Base-by-base conservation (phyloP, 2,329 filamentous ascomycete genomes). In the Epichloe typhina region DNA sequence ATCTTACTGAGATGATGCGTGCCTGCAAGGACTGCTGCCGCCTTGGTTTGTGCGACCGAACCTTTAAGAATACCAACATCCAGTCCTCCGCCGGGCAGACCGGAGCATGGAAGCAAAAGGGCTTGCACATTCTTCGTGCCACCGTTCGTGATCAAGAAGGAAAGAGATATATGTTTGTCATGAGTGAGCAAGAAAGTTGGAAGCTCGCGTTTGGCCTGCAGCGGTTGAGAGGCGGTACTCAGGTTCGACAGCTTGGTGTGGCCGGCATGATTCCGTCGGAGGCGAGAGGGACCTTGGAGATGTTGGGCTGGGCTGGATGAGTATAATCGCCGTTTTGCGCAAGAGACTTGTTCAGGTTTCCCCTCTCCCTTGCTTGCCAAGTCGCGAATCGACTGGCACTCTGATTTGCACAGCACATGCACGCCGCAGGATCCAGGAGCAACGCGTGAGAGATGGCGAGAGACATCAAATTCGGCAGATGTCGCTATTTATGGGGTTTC, bases 121-220 rank as follows among this genome's bases (percentile, higher is more conserved):
- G 77, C 48, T 63, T 82, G 49, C 82, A 85, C 61, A 64, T 86
- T 9, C 65, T 86, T 51, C 75, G 82, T 47, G 82, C 80, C 21
- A 82, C 75, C 13, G 72, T 84, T 52, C 70, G 79, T 50, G 82
- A 86, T 59, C 78, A 82, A 56, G 81, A 84, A 53, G 79, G 79
- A 42, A 83, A 82, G 66, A 73, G 80, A 37, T 84, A 79, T 59
- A 64, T 85, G 37, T 84, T 85, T 60, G 73, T 85, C 9, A 66
- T 85, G 36, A 70, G 73, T 40, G 80, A 84, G 60, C 74, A 79
- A 54, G 82, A 86, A 62, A 75, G 74, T 31, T 85, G 82, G 82
- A 86, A 86, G 72, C 69, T 86, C 23, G 72, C 79, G 1, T 69
- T 77, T 37, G 81, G 79, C 2, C 61, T 86, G 57, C 77, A 82